Percentiles rank a stretch among this genome's conserved stretches.
Conservation (phyloP, 2,329 filamentous ascomycete genomes). For the Zymoseptoria tritici region DNA sequence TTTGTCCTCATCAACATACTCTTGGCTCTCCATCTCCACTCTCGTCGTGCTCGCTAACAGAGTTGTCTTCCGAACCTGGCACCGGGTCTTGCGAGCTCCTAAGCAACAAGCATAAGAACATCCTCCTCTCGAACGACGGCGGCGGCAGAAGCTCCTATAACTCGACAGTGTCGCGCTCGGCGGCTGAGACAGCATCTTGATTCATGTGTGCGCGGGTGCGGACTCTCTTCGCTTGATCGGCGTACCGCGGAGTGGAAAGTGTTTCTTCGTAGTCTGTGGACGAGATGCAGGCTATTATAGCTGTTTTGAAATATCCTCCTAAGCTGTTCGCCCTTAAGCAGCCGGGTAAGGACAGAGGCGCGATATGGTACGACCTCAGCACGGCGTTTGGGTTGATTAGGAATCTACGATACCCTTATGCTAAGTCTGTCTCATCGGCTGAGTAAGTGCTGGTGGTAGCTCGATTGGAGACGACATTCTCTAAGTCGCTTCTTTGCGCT, state of each 20-base stretch:
- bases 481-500: no score
- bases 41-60: conserved; percentile 20
- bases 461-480: no score
- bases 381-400: conserved; percentile 39
- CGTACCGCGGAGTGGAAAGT: conserved; percentile 88
- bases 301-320: conserved; percentile 94
- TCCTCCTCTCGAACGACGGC: no score
- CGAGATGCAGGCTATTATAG: conserved; percentile 97
- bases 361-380: conserved; percentile 72
- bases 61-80: conserved; percentile 7
- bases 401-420: no score
- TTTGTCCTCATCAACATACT: conserved; percentile 51
- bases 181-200: conserved; percentile 85
- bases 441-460: no score
- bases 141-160: no score
- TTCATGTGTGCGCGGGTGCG: conserved; percentile 91
- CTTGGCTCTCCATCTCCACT: conserved; percentile 30
- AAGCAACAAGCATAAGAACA: background rate
- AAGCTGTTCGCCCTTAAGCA: conserved; percentile 93
- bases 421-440: no score
- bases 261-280: conserved; percentile 97
- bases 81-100: background rate
- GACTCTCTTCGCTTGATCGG: conserved; percentile 95
- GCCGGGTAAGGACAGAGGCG: conserved; percentile 76
- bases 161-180: conserved; percentile 61